Conservation (phyloP, 2,329 filamentous ascomycete species). For the Sporothrix variecibatus region DNA sequence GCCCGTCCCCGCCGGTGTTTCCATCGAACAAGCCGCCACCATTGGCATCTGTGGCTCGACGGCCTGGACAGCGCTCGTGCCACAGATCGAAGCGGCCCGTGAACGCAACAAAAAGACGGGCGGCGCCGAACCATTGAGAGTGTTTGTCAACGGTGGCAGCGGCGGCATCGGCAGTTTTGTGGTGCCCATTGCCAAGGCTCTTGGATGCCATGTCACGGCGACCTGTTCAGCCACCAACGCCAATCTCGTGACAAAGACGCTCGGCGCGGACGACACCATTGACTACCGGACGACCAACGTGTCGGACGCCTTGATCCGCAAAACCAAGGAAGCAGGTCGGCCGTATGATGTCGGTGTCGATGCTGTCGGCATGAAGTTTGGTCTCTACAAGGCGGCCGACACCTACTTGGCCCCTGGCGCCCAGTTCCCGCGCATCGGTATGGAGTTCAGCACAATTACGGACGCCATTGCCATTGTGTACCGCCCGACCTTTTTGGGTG, state of each 20-base stretch:
- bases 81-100: conserved; percentile 22
- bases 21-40: conserved; percentile 32
- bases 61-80: conserved; percentile 33
- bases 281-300: conserved; percentile 38
- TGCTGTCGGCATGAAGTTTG: conserved; percentile 32
- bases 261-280: conserved; percentile 43
- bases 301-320: conserved; percentile 24
- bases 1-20: conserved; percentile 28
- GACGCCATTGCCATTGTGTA: conserved; percentile 24
- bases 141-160: conserved; percentile 43
- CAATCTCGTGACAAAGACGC: conserved; percentile 35
- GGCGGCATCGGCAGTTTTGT: conserved; percentile 43
- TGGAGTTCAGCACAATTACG: background rate
- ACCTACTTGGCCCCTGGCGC: conserved; percentile 31
- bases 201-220: conserved; percentile 41
- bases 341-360: conserved; percentile 37
- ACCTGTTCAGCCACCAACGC: conserved; percentile 41
- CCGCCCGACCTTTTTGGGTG: conserved; percentile 31
- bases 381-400: conserved; percentile 32
- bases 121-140: background rate
- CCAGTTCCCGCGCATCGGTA: conserved; percentile 33
- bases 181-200: conserved; percentile 42
- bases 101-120: background rate
- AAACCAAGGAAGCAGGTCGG: background rate
- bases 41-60: conserved; percentile 34